Conservation (phyloP, 2,329 filamentous ascomycete species). For the Phyllosticta capitalensis region DNA sequence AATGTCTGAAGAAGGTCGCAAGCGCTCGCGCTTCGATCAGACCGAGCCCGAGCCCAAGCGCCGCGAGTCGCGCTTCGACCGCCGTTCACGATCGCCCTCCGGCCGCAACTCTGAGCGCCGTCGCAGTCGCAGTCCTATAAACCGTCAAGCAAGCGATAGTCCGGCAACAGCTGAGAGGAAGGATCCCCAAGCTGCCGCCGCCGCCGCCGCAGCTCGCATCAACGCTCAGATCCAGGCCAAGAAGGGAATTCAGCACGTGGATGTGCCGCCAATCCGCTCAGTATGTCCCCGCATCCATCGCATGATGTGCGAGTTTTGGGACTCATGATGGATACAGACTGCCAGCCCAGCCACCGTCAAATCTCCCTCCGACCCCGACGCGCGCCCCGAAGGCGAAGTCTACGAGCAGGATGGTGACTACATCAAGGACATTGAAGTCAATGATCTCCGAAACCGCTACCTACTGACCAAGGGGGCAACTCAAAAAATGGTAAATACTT, state of each 20-base stretch:
- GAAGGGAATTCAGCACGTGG: slow-evolving; percentile 82
- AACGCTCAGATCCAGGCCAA: slow-evolving; percentile 46
- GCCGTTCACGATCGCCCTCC: slow-evolving; percentile 77
- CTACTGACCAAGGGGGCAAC: slow-evolving; percentile 93
- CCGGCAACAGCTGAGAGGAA: slow-evolving; percentile 38
- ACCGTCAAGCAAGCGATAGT: slow-evolving; percentile 39
- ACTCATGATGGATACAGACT: slow-evolving; percentile 27
- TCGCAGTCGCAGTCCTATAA: slow-evolving; percentile 74
- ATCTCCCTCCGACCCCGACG: slow-evolving; percentile 43
- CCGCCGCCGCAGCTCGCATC: slow-evolving; percentile 57
- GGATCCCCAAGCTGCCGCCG: slow-evolving; percentile 72
- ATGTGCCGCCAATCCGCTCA: slow-evolving; percentile 69
- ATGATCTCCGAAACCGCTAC: slow-evolving; percentile 93
- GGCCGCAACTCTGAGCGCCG: slow-evolving; percentile 53
- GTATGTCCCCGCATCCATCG: slow-evolving; percentile 31
- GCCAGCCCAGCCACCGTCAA: slow-evolving; percentile 43
- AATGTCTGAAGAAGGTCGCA: slow-evolving; percentile 75
- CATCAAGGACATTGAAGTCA: slow-evolving; percentile 98
- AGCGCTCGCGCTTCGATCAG: slow-evolving; percentile 91
- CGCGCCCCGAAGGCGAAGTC: slow-evolving; percentile 71
- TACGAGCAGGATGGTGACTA: slow-evolving; percentile 96
- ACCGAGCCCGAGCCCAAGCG: slow-evolving; percentile 68
- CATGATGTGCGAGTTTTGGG: too few species aligned
- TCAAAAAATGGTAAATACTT: slow-evolving; percentile 98
- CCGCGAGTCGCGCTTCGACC: slow-evolving; percentile 67